Conservation (phyloP, 768 basidiomycete species). For the Pisolithus orientalis region DNA sequence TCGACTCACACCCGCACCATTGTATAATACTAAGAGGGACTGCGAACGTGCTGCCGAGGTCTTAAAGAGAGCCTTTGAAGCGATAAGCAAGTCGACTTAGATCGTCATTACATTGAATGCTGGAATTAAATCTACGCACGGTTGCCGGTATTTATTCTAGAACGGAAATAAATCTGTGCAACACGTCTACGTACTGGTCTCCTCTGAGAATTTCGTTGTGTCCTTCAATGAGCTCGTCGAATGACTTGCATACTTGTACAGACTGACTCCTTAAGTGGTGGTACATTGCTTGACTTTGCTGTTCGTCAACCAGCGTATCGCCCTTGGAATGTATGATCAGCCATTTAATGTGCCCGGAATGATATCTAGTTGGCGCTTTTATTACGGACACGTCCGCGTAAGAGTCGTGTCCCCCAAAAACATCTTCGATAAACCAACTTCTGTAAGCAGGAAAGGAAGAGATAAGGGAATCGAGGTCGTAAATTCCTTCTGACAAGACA, state of each 20-base stretch:
- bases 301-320: conserved; percentile 59
- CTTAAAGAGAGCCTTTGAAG: conserved; percentile 54
- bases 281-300: conserved; percentile 59
- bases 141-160: background rate
- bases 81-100: conserved; percentile 10
- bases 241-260: conserved; percentile 27
- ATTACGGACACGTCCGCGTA: conserved; percentile 47
- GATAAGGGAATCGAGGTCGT: conserved; percentile 63
- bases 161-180: conserved; percentile 31
- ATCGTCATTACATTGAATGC: background rate
- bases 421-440: conserved; percentile 58
- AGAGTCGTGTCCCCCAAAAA: conserved; percentile 48
- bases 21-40: conserved; percentile 83
- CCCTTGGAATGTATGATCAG: conserved; percentile 68
- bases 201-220: conserved; percentile 50
- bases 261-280: conserved; percentile 36
- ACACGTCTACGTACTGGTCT: conserved; percentile 39
- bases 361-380: conserved; percentile 32
- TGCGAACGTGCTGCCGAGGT: conserved; percentile 61
- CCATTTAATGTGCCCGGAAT: conserved; percentile 45
- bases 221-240: conserved; percentile 37
- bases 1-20: conserved; percentile 74
- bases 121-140: no score
- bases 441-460: conserved; percentile 60
- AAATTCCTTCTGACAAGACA: conserved; percentile 71